Percentiles rank a stretch among this genome's conserved stretches.
These are phyloP conservation scores for Calocera viscosa DNA, from an alignment of 768 basidiomycete genomes.

Conservation along the genomic window DNA sequence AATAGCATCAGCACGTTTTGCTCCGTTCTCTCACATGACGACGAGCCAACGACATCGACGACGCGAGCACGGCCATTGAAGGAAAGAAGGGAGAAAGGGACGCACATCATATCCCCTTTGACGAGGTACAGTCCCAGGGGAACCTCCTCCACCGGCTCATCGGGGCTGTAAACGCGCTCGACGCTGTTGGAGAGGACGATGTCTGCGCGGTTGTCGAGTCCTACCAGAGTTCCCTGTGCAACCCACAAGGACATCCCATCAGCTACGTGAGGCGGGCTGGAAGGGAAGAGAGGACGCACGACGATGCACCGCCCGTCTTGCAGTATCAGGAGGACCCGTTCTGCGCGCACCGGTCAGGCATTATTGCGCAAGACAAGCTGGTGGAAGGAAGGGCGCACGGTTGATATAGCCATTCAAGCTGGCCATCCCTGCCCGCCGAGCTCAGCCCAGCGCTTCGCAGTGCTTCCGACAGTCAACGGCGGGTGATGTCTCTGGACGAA, in stretches of 20 bases:
- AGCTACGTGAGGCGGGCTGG: background rate
- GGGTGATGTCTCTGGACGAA: too few relatives aligned
- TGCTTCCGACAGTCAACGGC: too few relatives aligned
- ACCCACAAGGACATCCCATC: background rate
- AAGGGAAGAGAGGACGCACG: slow-evolving; percentile 37
- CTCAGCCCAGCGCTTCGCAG: background rate
- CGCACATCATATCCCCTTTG: slow-evolving; percentile 96
- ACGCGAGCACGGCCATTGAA: background rate
- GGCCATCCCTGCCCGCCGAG: background rate
- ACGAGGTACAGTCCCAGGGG: slow-evolving; percentile 92
- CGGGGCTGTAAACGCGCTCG: slow-evolving; percentile 82
- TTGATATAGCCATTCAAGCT: slow-evolving; percentile 3
- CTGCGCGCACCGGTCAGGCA: slow-evolving; percentile 29
- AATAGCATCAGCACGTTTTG: background rate
- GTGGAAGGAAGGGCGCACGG: background rate
- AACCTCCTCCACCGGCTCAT: slow-evolving; percentile 88
- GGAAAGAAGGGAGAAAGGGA: slow-evolving; percentile 17
- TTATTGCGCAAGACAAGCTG: background rate
- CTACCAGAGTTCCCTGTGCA: slow-evolving; percentile 70
- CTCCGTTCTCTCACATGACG: background rate
- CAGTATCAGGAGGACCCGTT: slow-evolving; percentile 82
- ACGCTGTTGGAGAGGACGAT: slow-evolving; percentile 88
- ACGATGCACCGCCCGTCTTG: slow-evolving; percentile 94
- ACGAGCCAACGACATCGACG: background rate
- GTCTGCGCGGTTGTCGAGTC: slow-evolving; percentile 92